Evolutionary conservation across 768 basidiomycete genomes (phyloP).

Genomic region (Suillus hirtellus): DNA sequence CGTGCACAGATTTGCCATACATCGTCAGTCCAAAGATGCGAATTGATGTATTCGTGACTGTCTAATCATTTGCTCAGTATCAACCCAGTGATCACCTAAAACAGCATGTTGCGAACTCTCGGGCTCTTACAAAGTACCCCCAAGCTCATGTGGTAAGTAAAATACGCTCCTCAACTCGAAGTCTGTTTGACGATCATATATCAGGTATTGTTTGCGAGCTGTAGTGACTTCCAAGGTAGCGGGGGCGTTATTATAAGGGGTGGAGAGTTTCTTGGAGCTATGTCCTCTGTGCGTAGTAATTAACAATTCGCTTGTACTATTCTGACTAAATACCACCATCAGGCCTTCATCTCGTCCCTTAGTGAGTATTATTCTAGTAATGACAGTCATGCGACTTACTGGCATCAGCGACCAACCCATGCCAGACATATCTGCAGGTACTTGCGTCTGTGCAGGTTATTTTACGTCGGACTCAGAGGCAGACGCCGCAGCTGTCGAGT

Average conservation of each 20-base stretch:
- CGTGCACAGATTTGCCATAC: constrained; percentile 27
- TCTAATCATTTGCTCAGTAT: neutral
- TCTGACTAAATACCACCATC: neutral
- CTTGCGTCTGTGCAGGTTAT: neutral
- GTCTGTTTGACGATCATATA: neutral
- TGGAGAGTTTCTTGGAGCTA: constrained; percentile 7
- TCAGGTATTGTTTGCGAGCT: constrained; percentile 2
- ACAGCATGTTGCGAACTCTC: neutral
- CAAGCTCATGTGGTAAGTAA: neutral
- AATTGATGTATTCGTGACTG: neutral
- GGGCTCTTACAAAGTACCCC: neutral
- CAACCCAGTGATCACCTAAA: neutral
- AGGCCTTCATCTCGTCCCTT: constrained; percentile 7
- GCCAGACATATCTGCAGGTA: neutral
- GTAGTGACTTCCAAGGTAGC: neutral
- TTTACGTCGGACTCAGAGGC: constrained; percentile 2
- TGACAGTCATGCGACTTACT: constrained; percentile 6
- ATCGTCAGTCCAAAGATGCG: constrained; percentile 15
- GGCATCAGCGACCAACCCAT: neutral
- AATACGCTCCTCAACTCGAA: neutral
- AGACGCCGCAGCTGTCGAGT: constrained; percentile 6
- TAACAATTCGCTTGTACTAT: too few species aligned
- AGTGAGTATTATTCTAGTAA: neutral
- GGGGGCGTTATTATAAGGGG: constrained; percentile 5
- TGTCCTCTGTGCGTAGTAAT: constrained; percentile 3